Evolutionary conservation across 2,329 filamentous ascomycete species (phyloP).

Genomic region (Acrodontium crateriforme): DNA sequence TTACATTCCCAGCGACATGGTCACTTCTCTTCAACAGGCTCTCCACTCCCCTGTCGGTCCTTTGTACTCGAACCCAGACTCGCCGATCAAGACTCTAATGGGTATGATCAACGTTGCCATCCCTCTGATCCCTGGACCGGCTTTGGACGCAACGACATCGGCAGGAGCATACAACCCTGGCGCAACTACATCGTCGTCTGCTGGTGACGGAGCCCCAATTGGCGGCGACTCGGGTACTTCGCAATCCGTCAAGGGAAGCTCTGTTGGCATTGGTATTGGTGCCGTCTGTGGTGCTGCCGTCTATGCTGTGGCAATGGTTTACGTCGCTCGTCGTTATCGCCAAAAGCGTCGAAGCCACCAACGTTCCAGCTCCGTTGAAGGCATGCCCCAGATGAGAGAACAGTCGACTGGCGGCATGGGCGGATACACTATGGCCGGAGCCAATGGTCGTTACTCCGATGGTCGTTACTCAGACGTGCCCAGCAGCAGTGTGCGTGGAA

Average conservation of each 20-base stretch:
- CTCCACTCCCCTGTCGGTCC: slow-evolving; percentile 57
- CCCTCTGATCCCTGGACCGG: slow-evolving; percentile 43
- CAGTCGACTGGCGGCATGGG: slow-evolving; percentile 26
- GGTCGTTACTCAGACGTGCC: too few relatives aligned
- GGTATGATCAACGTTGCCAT: slow-evolving; percentile 73
- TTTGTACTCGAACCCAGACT: slow-evolving; percentile 57
- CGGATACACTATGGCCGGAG: slow-evolving; percentile 54
- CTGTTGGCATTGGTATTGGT: slow-evolving; percentile 57
- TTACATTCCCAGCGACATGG: slow-evolving; percentile 31
- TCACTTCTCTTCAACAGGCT: slow-evolving; percentile 49
- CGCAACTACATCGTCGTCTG: slow-evolving; percentile 16
- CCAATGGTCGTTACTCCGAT: slow-evolving; percentile 28
- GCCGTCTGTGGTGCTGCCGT: slow-evolving; percentile 65
- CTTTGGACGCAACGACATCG: slow-evolving; percentile 27
- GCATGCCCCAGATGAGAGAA: slow-evolving; percentile 30
- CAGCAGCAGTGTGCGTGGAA: slow-evolving; percentile 30
- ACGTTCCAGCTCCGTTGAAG: slow-evolving; percentile 59
- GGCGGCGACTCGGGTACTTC: slow-evolving; percentile 37
- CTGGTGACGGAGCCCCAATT: slow-evolving; percentile 35
- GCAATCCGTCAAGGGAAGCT: slow-evolving; percentile 49
- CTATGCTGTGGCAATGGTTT: slow-evolving; percentile 92
- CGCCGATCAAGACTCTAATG: slow-evolving; percentile 59
- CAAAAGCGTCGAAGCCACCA: slow-evolving; percentile 55
- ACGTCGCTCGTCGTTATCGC: slow-evolving; percentile 81
- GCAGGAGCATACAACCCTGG: slow-evolving; percentile 28